phyloP scores from a whole-genome alignment of 345 rosid species.

The Ceriops decandra region DNA sequence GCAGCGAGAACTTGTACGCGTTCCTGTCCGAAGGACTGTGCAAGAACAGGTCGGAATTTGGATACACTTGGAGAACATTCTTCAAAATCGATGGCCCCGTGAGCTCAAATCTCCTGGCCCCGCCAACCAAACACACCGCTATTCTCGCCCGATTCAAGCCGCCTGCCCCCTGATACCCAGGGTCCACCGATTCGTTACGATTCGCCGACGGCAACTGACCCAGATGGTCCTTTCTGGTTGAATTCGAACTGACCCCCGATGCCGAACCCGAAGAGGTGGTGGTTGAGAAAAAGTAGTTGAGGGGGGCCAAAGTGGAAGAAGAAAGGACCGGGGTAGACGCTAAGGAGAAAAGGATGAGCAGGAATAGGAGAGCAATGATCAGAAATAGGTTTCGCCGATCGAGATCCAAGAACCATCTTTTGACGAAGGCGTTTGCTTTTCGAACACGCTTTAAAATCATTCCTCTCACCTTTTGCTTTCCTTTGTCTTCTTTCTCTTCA shows the following conservation, averaged over 20 bases:
- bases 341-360: slow-evolving; percentile 14
- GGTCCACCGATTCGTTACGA: neutral
- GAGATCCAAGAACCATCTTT: slow-evolving; percentile 13
- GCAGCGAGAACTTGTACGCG: slow-evolving; percentile 60
- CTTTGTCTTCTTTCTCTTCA: too few species aligned
- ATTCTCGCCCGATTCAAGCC: slow-evolving; percentile 47
- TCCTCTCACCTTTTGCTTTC: too few species aligned
- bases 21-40: slow-evolving; percentile 67
- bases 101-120: slow-evolving; percentile 85
- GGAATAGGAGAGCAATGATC: slow-evolving; percentile 10
- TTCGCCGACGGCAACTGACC: neutral
- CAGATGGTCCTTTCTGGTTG: neutral
- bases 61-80: slow-evolving; percentile 55
- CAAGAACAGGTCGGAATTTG: slow-evolving; percentile 85
- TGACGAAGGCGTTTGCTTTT: neutral
- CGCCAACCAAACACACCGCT: slow-evolving; percentile 91
- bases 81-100: slow-evolving; percentile 84
- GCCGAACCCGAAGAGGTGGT: neutral
- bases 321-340: neutral
- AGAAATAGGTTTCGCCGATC: slow-evolving; percentile 15
- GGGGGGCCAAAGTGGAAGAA: slow-evolving; percentile 16
- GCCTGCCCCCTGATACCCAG: neutral
- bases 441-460: too few species aligned
- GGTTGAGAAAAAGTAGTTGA: slow-evolving; percentile 7
- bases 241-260: too few species aligned